Conservation (phyloP, 2,329 filamentous ascomycete species). For the Monilinia polystroma region DNA sequence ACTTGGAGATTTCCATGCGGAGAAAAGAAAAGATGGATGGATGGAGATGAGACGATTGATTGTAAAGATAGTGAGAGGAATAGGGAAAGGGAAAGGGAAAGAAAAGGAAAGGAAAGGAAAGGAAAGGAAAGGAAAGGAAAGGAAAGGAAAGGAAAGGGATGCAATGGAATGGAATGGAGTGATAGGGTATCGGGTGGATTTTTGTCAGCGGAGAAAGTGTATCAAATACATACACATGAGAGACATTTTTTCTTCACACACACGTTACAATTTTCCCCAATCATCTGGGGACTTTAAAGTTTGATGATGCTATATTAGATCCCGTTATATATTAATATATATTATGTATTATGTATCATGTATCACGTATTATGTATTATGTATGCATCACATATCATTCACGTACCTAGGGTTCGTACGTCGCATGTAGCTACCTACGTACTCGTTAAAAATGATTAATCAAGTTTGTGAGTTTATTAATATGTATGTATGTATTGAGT, state of each 20-base stretch:
- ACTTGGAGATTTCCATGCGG: not conserved
- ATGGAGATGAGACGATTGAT: not conserved
- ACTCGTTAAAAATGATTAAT: no score
- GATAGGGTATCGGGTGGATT: not conserved
- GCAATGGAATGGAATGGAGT: not conserved
- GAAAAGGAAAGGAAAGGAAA: not conserved
- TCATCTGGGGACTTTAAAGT: not conserved
- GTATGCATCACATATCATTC: no score
- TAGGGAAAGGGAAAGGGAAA: not conserved
- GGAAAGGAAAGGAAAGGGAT: not conserved
- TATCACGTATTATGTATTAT: no score
- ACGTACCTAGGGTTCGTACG: no score
- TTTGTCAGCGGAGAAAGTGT: not conserved
- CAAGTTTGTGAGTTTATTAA: no score
- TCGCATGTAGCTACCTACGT: no score
- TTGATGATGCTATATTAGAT: not conserved
- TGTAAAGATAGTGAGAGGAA: not conserved
- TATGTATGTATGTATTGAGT: no score
- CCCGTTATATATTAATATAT: not conserved
- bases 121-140: not conserved
- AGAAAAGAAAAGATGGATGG: conserved; percentile 4
- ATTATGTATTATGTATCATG: not conserved
- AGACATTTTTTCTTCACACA: not conserved
- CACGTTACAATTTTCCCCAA: not conserved
- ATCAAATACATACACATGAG: not conserved